Evolutionary conservation across 2,329 filamentous ascomycete genomes (phyloP).

Genomic region (Fusarium sp.): DNA sequence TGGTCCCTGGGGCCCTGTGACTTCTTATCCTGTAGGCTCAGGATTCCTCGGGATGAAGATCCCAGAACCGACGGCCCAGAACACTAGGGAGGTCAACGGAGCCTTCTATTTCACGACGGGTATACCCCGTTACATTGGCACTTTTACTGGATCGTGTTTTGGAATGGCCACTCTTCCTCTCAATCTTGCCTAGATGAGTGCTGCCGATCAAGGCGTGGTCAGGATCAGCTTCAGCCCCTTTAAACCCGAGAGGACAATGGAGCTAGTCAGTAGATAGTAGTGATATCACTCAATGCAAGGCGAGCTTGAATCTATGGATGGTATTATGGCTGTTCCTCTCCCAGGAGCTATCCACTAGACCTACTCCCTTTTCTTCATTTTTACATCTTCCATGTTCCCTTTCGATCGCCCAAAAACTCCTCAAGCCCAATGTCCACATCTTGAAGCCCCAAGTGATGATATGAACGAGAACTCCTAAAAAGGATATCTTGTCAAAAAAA

Average conservation of each 20-base stretch:
- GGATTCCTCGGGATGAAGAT: neutral
- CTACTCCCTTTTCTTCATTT: conserved; percentile 7
- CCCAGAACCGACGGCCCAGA: neutral
- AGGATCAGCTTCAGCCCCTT: too few relatives aligned
- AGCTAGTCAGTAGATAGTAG: neutral
- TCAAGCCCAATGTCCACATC: conserved; percentile 25
- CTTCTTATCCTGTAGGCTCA: neutral
- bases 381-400: conserved; percentile 32
- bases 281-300: conserved; percentile 30
- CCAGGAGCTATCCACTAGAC: neutral
- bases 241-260: neutral
- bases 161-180: neutral
- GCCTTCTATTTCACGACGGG: neutral
- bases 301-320: conserved; percentile 31
- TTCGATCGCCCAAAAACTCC: conserved; percentile 40
- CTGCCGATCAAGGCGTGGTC: neutral
- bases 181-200: neutral
- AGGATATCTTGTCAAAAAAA: conserved; percentile 22
- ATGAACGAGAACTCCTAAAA: neutral
- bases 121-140: neutral
- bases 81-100: neutral
- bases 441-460: conserved; percentile 10
- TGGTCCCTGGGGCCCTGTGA: neutral
- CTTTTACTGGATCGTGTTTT: neutral
- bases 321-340: conserved; percentile 27